Base-by-base conservation (phyloP, 2,329 filamentous ascomycete species). In the Echinosphaeria canescens region DNA sequence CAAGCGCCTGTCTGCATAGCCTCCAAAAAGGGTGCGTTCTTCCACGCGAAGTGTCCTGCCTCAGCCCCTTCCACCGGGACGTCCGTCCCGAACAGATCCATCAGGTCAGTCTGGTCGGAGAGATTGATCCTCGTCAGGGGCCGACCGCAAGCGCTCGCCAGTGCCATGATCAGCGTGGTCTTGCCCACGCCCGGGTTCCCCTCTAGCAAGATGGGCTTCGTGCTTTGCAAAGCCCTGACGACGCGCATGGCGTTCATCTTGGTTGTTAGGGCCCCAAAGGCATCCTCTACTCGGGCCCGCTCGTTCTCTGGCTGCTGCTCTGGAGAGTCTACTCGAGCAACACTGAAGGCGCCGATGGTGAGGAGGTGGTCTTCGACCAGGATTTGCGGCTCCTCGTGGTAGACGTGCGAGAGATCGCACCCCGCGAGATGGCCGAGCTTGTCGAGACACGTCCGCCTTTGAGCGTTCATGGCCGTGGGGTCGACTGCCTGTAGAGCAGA, bases 111-210 rank as follows among this genome's bases (percentile, higher is more conserved):
- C 50, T 98, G 88, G 38, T 98, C 88, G 0, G 88, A 95, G 31
- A 99, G 57, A 42, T 99, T 99, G 49, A 99, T 93, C 38, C 88
- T 67, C 1, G 82, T 92, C 34, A 99, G 52, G 6, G 78, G 75
- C 33, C 74, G 74, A 5, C 84, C 81, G 34, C 80, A 75, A 4
- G 74, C 71, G 36, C 66, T 64, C 2, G 90, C 78, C 24, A 98
- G 56, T 1, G 88, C 84, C 24, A 75, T 74, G 13, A 99, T 70
- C 10, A 99, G 60, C 2, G 85, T 91, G 0, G 88, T 99, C 54
- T 98, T 99, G 29, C 88, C 88, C 13, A 99, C 88, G 43, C 88
- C 88, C n/a, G 88, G 88, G 38, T 79, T 93, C 19, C 90, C 88
- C 52, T 99, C 88, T 3, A 99, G 63, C 5, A 98, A 59, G 28